These are phyloP conservation scores for Pisolithus orientalis DNA, from an alignment of 768 basidiomycete species.

Conservation along the genomic window DNA sequence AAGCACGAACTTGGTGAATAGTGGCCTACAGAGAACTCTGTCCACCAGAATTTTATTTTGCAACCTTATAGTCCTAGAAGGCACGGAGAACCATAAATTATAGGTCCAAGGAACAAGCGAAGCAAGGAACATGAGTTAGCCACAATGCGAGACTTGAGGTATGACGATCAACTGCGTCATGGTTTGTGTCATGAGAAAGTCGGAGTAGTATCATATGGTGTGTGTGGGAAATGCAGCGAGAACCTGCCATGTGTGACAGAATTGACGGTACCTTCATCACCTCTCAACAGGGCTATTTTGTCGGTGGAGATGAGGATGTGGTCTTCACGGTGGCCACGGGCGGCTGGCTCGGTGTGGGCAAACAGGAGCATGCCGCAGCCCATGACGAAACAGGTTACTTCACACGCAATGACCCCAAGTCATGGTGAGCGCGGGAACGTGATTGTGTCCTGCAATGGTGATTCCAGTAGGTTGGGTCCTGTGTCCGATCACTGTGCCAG, in stretches of 20 bases:
- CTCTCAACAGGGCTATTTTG: slow-evolving; percentile 22
- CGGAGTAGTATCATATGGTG: too few species aligned
- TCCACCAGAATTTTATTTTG: too few species aligned
- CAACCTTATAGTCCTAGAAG: too few species aligned
- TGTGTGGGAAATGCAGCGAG: not conserved
- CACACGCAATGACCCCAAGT: slow-evolving; percentile 3
- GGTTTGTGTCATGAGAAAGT: too few species aligned
- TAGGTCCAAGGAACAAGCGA: slow-evolving; percentile 17
- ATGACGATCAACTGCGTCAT: too few species aligned
- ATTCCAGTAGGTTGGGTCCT: not conserved
- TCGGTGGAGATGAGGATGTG: slow-evolving; percentile 17
- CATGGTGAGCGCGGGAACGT: slow-evolving; percentile 2
- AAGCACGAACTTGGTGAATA: too few species aligned
- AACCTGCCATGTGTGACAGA: slow-evolving; percentile 23
- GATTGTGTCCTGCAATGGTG: slow-evolving; percentile 4
- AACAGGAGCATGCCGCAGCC: slow-evolving; percentile 20
- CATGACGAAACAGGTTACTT: slow-evolving; percentile 16
- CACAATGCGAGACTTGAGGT: too few species aligned
- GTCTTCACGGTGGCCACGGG: slow-evolving; percentile 21
- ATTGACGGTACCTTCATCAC: slow-evolving; percentile 23
- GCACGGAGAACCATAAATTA: too few species aligned
- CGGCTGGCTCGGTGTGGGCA: slow-evolving; percentile 17
- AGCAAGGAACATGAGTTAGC: too few species aligned
- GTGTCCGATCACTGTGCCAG: too few species aligned
- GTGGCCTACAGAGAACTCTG: too few species aligned